phyloP scores from a whole-genome alignment of 345 rosid genomes.

The Arabis hirsuta region DNA sequence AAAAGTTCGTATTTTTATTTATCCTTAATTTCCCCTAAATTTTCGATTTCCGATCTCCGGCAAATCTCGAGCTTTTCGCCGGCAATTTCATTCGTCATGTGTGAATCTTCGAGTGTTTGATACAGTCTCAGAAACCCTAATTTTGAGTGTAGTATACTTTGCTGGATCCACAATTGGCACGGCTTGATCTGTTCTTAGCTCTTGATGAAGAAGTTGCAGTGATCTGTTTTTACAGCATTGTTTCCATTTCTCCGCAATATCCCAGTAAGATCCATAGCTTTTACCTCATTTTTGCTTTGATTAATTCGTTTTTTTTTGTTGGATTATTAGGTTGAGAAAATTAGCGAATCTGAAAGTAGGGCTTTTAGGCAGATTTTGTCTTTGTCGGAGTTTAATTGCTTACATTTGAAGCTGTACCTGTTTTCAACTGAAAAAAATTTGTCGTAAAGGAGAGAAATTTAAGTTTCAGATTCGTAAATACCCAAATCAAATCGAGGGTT shows the following conservation, averaged over 20 bases:
- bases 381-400: constrained; percentile 5
- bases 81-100: constrained; percentile 23
- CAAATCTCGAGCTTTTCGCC: constrained; percentile 39
- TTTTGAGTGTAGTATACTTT: not conserved
- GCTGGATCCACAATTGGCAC: constrained; percentile 55
- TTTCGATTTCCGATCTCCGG: constrained; percentile 43
- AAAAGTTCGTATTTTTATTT: constrained; percentile 17
- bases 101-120: constrained; percentile 4
- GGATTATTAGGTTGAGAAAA: not conserved
- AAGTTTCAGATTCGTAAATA: constrained; percentile 27
- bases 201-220: not conserved
- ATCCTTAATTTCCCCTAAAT: constrained; percentile 41
- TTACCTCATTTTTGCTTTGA: not conserved
- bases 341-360: constrained; percentile 17
- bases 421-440: not conserved
- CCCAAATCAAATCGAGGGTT: constrained; percentile 22
- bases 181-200: constrained; percentile 42
- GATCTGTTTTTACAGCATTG: constrained; percentile 28
- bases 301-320: not conserved
- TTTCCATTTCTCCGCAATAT: not conserved
- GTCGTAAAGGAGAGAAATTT: constrained; percentile 23
- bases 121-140: constrained; percentile 31
- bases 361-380: not conserved
- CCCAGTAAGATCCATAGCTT: constrained; percentile 38
- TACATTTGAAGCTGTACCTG: constrained; percentile 1